Evolutionary conservation across 331 rosid species (phyloP), one percentile per base, ranked within the genome.

Genomic region (Erythrophleum ivorense): DNA sequence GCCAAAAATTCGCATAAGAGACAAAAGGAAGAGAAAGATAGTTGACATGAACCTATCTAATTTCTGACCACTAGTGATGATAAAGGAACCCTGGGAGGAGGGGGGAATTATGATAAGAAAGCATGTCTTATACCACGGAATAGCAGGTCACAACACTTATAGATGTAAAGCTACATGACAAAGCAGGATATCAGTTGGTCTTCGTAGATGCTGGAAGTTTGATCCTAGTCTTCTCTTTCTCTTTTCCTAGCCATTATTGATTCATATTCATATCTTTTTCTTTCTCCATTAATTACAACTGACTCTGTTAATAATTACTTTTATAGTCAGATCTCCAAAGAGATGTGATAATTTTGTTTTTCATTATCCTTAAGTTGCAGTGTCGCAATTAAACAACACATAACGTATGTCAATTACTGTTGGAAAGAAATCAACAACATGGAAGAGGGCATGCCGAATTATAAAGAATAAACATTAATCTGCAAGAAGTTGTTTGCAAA

Each of bases 401-500:
- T 5, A 33, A 6, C 6, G 3, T n/a, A 19, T 19, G 36, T 19
- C 54, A 43, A 53, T 66, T 18, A 14, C 16, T 43, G 29, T 1
- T 2, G 10, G 19, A 69, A 60, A 48, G 13, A 52, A 36, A 73
- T 57, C 21, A 75, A 40, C 49, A 60, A 29, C 71, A 36, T 34
- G 16, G 24, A 63, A 81, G 69, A 80, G 67, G 49, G 55, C 7
- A 1, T 10, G n/a, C 74, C 6, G 11, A 43, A 43, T 45, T 43
- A 45, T 43, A 43, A 14, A 1, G 3, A 9, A 34, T 66, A 76
- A 75, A 36, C 48, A 85, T 31, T 40, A 55, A 57, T 69, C 38
- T 16, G 82, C 76, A 75, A 75, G 65, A 52, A 54, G 76, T 71
- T 60, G 81, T 58, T 71, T 18, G 50, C 19, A 59, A 54, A 84